These are phyloP conservation scores for Ophiocordyceps camponoti-floridani DNA, from an alignment of 2,329 filamentous ascomycete genomes.

Conservation along the genomic window DNA sequence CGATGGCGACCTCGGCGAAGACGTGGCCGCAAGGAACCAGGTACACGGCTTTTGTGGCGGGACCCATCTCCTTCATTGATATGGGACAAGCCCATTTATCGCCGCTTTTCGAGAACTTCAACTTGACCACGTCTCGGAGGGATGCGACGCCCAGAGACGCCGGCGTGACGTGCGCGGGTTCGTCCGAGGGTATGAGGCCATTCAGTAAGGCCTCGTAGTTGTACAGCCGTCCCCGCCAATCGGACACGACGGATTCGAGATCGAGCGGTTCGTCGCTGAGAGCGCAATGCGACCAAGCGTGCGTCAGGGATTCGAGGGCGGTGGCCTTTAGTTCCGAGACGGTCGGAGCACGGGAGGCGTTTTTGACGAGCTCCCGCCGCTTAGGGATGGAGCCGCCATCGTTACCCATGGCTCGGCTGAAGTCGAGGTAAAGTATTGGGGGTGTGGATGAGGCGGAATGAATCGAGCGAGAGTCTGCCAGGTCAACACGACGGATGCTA, in stretches of 20 bases:
- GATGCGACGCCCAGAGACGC: constrained; percentile 49
- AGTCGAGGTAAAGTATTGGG: too few relatives aligned
- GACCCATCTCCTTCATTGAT: constrained; percentile 71
- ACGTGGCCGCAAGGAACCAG: constrained; percentile 90
- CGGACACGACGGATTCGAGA: constrained; percentile 58
- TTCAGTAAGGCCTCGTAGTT: constrained; percentile 81
- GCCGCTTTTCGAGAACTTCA: constrained; percentile 43
- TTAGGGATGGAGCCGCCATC: constrained; percentile 94
- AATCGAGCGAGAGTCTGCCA: too few relatives aligned
- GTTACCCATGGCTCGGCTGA: constrained; percentile 57
- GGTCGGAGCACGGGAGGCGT: constrained; percentile 68
- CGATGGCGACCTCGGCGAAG: constrained; percentile 73
- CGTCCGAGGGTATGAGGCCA: constrained; percentile 39
- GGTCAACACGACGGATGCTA: too few relatives aligned
- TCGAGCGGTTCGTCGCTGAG: constrained; percentile 64
- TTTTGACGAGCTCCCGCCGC: constrained; percentile 87
- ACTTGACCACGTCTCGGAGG: constrained; percentile 70
- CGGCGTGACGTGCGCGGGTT: constrained; percentile 30
- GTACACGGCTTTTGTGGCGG: constrained; percentile 66
- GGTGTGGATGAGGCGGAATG: too few relatives aligned
- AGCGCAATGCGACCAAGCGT: constrained; percentile 76
- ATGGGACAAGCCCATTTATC: constrained; percentile 70
- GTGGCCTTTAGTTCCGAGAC: constrained; percentile 78
- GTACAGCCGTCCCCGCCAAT: constrained; percentile 70
- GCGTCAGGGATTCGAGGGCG: constrained; percentile 65